Evolutionary conservation across 192 early-diverging fungal genomes (phyloP).

Genomic region (Coemansia guatemalensis): DNA sequence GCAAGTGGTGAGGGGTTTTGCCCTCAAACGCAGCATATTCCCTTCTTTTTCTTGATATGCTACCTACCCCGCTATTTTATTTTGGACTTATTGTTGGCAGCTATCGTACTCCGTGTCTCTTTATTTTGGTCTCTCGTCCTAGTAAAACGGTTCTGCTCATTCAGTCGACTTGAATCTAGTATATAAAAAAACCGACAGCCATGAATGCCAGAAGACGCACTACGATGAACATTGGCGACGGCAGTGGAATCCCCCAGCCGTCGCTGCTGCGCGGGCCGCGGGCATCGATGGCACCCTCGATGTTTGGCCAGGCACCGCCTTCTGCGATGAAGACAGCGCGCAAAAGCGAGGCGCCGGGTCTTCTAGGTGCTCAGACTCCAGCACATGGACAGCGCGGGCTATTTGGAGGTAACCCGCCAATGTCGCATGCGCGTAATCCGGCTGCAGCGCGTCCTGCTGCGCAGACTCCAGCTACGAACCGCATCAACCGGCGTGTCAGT

Average conservation of each 20-base stretch:
- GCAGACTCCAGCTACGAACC: slow-evolving; percentile 49
- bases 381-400: slow-evolving; percentile 21
- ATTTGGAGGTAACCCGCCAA: slow-evolving; percentile 39
- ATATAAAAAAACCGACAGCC: neutral
- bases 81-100: neutral
- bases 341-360: slow-evolving; percentile 29
- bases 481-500: slow-evolving; percentile 47
- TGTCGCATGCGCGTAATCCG: slow-evolving; percentile 41
- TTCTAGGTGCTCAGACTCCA: slow-evolving; percentile 39
- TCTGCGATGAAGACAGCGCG: slow-evolving; percentile 32
- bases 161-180: neutral
- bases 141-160: neutral
- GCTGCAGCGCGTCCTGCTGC: slow-evolving; percentile 20
- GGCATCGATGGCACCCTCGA: slow-evolving; percentile 51
- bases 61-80: neutral
- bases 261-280: slow-evolving; percentile 45
- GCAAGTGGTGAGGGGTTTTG: neutral
- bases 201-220: slow-evolving; percentile 48
- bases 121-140: neutral
- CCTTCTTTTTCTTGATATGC: slow-evolving; percentile 6
- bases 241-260: slow-evolving; percentile 51
- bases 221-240: slow-evolving; percentile 53
- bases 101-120: neutral
- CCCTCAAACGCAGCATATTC: neutral
- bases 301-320: slow-evolving; percentile 37